Conservation (phyloP, 1,139 yeast species). For the Pichia sp. region DNA sequence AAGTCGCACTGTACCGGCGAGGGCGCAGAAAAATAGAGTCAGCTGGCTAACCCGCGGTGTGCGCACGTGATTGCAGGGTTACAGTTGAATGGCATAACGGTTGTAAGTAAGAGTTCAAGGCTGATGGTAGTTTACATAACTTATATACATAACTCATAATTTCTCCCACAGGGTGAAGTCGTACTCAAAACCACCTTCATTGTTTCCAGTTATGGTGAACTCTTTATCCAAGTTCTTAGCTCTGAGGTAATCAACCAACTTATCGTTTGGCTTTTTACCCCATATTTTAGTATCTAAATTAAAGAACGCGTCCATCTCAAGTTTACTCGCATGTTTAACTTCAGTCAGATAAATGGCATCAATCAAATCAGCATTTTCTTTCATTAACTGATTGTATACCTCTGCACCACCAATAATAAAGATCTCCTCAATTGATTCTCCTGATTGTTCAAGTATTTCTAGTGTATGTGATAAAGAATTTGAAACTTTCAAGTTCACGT, state of each 20-base stretch:
- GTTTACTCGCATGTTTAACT: conserved; percentile 34
- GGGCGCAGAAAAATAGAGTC: too few relatives aligned
- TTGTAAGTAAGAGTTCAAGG: too few relatives aligned
- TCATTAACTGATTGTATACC: conserved; percentile 50
- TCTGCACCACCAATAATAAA: conserved; percentile 94
- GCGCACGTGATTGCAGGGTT: too few relatives aligned
- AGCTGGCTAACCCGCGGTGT: too few relatives aligned
- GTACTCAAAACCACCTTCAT: conserved; percentile 44
- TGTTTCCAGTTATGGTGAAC: conserved; percentile 26
- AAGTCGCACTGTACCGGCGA: too few relatives aligned
- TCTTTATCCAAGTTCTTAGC: conserved; percentile 21
- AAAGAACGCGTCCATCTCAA: conserved; percentile 63
- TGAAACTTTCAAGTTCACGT: conserved; percentile 33
- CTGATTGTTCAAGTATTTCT: conserved; percentile 13
- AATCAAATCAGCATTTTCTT: conserved; percentile 32
- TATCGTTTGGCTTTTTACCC: conserved; percentile 16
- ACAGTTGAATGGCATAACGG: too few relatives aligned
- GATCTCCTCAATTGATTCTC: conserved; percentile 41
- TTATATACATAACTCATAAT: conserved; percentile 5
- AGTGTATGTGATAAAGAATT: conserved; percentile 43
- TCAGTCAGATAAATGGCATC: conserved; percentile 70
- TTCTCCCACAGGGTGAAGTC: conserved; percentile 46
- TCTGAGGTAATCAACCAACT: conserved; percentile 17
- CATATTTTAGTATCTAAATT: conserved; percentile 28
- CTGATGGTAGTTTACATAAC: too few relatives aligned